These are phyloP conservation scores for Microsporum audouinii DNA, from an alignment of 2,329 filamentous ascomycete species.

Conservation along the genomic window DNA sequence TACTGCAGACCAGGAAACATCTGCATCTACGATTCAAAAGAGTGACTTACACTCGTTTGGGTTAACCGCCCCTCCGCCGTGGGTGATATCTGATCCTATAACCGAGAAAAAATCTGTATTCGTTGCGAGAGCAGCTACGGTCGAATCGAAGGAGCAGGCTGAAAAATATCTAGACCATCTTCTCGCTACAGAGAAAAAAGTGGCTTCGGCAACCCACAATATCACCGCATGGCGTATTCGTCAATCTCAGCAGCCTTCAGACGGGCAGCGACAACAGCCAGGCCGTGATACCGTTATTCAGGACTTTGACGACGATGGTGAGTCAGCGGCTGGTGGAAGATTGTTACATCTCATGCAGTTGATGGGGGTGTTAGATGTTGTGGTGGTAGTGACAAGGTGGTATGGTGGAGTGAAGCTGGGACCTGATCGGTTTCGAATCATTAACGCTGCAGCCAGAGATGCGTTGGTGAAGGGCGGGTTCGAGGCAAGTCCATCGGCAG, in stretches of 20 bases:
- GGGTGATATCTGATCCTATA: conserved; percentile 63
- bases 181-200: conserved; percentile 69
- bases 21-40: conserved; percentile 13
- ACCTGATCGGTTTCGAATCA: conserved; percentile 78
- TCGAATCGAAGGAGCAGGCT: conserved; percentile 60
- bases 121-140: conserved; percentile 61
- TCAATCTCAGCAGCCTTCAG: conserved; percentile 18
- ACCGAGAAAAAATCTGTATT: conserved; percentile 82
- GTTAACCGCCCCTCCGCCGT: conserved; percentile 41
- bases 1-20: background rate
- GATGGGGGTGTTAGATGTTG: conserved; percentile 85
- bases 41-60: background rate
- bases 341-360: conserved; percentile 84
- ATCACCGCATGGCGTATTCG: conserved; percentile 88
- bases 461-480: conserved; percentile 68
- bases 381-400: conserved; percentile 91
- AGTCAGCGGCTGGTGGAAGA: conserved; percentile 78
- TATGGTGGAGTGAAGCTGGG: conserved; percentile 86
- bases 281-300: conserved; percentile 48
- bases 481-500: conserved; percentile 44
- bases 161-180: conserved; percentile 61
- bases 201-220: conserved; percentile 82
- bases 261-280: background rate
- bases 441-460: conserved; percentile 77
- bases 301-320: conserved; percentile 93